A percentile compares a stretch with the other conserved stretches of the same genome.
Evolutionary conservation across 139 green algal species (phyloP).

Genomic region (Zygnema cylindricum): DNA sequence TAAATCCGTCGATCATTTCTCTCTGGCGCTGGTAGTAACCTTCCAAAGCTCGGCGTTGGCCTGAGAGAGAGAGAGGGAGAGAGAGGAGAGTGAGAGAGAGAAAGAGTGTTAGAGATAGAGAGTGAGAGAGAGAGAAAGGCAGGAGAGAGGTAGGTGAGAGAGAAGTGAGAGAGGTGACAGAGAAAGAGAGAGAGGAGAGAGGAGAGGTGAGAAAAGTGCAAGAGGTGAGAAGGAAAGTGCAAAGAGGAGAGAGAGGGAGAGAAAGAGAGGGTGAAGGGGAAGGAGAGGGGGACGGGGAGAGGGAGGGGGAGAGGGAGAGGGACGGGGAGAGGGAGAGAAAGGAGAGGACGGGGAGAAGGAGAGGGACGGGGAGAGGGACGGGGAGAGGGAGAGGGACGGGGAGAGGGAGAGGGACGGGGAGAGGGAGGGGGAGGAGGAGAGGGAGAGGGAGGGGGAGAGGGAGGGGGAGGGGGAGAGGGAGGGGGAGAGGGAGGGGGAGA

Average conservation of each 20-base stretch:
- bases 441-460: background rate
- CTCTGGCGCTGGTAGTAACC: slow-evolving; percentile 48
- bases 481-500: slow-evolving; percentile 8
- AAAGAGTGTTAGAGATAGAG: background rate
- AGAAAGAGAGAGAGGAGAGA: background rate
- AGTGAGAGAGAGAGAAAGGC: background rate
- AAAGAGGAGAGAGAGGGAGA: background rate
- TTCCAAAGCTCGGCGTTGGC: slow-evolving; percentile 2
- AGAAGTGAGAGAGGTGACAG: background rate
- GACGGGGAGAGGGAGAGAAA: too few species aligned
- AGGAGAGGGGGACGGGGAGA: background rate
- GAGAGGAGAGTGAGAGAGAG: background rate
- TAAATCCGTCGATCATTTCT: slow-evolving; percentile 49
- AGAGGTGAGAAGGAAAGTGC: background rate
- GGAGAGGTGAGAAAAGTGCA: background rate
- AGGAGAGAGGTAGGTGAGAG: background rate
- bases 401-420: too few species aligned
- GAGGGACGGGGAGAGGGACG: too few species aligned
- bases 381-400: too few species aligned
- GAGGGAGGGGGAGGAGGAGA: background rate
- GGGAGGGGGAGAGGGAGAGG: background rate
- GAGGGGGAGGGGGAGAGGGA: background rate
- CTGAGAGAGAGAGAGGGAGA: background rate
- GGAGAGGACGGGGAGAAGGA: too few species aligned
- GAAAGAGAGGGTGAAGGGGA: background rate